Conservation (phyloP, 139 green algal genomes). For the Coccomyxa sp. region DNA sequence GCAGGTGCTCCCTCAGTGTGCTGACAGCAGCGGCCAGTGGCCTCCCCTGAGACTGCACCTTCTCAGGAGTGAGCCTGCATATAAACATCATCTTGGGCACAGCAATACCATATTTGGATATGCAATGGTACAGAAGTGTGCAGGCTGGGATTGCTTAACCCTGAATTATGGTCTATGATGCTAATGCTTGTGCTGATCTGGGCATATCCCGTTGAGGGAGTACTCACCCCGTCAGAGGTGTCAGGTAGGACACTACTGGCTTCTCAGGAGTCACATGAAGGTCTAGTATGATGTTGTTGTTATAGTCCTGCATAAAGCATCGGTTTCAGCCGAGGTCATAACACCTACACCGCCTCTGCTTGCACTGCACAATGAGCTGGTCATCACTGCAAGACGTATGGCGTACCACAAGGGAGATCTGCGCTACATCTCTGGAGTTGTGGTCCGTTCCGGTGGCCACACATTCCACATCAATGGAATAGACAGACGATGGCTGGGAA, state of each 20-base stretch:
- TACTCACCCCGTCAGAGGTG: slow-evolving; percentile 66
- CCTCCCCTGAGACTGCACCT: slow-evolving; percentile 64
- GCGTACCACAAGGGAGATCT: slow-evolving; percentile 77
- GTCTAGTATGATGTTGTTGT: slow-evolving; percentile 71
- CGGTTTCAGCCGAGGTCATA: too few species aligned
- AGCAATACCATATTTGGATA: not conserved
- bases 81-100: not conserved
- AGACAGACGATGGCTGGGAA: too few species aligned
- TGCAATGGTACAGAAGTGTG: not conserved
- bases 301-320: slow-evolving; percentile 45
- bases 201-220: not conserved
- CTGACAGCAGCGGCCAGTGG: slow-evolving; percentile 56
- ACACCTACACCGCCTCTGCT: too few species aligned
- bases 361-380: not conserved
- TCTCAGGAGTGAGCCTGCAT: slow-evolving; percentile 41
- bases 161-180: too few species aligned
- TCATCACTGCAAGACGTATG: not conserved
- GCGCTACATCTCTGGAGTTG: slow-evolving; percentile 71
- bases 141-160: too few species aligned
- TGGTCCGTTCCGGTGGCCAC: slow-evolving; percentile 83
- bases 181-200: not conserved
- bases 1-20: slow-evolving; percentile 50
- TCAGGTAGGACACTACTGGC: slow-evolving; percentile 79
- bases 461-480: slow-evolving; percentile 86
- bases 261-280: slow-evolving; percentile 66